These are phyloP conservation scores for Scedosporium dehoogii DNA, from an alignment of 2,329 filamentous ascomycete species.

Conservation along the genomic window DNA sequence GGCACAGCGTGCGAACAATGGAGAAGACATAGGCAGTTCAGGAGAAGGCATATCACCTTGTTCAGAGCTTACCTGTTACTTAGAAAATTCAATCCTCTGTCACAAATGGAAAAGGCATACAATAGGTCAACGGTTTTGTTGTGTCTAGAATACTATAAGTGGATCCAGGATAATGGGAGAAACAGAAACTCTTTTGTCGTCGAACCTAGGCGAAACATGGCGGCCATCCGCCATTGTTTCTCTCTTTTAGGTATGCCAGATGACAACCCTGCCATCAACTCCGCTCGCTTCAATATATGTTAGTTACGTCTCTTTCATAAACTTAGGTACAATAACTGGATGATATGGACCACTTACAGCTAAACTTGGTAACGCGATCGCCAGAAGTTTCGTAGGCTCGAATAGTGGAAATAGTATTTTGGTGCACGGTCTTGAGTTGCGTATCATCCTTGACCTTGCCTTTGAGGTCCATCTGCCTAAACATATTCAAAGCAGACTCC, in stretches of 20 bases:
- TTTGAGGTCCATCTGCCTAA: constrained; percentile 96
- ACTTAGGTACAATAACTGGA: neutral
- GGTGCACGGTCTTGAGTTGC: constrained; percentile 88
- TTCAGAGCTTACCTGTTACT: neutral
- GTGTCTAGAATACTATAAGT: constrained; percentile 4
- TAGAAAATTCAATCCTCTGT: neutral
- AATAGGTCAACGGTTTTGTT: neutral
- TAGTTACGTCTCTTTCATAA: constrained; percentile 11
- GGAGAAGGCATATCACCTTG: no score
- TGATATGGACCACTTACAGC: constrained; percentile 51
- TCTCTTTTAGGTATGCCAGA: constrained; percentile 57
- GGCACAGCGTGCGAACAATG: neutral
- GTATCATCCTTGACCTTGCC: constrained; percentile 88
- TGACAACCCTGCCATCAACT: constrained; percentile 72
- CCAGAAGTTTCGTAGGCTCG: constrained; percentile 62
- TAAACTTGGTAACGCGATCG: constrained; percentile 66
- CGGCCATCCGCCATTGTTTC: neutral
- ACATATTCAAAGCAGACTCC: constrained; percentile 95
- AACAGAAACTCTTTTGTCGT: constrained; percentile 6
- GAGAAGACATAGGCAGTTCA: neutral
- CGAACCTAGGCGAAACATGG: neutral
- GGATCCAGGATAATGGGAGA: constrained; percentile 7
- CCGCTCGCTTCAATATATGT: constrained; percentile 52
- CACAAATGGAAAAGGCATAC: neutral
- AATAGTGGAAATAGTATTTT: constrained; percentile 88